Evolutionary conservation across 257 asterid genomes (phyloP).

Genomic region (Nemophila menziesii): DNA sequence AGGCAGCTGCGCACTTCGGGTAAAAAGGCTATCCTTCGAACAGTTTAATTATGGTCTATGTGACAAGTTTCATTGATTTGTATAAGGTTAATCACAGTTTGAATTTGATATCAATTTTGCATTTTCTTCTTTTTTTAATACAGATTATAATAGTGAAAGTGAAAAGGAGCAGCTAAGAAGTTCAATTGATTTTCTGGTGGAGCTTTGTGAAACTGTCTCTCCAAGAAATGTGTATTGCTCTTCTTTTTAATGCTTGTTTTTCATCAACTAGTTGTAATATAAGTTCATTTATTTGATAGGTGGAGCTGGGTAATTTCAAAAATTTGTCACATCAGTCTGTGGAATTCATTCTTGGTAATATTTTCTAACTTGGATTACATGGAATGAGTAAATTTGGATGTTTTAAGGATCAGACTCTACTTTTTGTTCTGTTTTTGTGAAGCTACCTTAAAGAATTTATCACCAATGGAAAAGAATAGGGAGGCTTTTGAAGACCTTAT

Average conservation of each 20-base stretch:
- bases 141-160: slow-evolving; percentile 38
- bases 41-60: background rate
- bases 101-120: no score
- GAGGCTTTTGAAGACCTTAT: slow-evolving; percentile 52
- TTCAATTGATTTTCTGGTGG: slow-evolving; percentile 91
- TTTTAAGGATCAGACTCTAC: background rate
- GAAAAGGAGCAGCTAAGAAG: slow-evolving; percentile 59
- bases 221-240: slow-evolving; percentile 36
- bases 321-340: slow-evolving; percentile 87
- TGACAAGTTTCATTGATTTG: no score
- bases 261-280: background rate
- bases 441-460: slow-evolving; percentile 52
- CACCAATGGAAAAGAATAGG: slow-evolving; percentile 24
- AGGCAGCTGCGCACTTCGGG: slow-evolving; percentile 33
- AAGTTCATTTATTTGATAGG: slow-evolving; percentile 26
- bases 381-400: background rate
- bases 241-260: slow-evolving; percentile 7
- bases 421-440: slow-evolving; percentile 16
- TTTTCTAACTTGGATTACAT: background rate
- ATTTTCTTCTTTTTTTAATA: slow-evolving; percentile 4
- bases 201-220: slow-evolving; percentile 54
- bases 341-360: slow-evolving; percentile 74
- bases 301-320: slow-evolving; percentile 46
- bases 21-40: slow-evolving; percentile 11
- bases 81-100: no score